phyloP scores from a whole-genome alignment of 257 asterid genomes.

The Leptodermis oblonga region DNA sequence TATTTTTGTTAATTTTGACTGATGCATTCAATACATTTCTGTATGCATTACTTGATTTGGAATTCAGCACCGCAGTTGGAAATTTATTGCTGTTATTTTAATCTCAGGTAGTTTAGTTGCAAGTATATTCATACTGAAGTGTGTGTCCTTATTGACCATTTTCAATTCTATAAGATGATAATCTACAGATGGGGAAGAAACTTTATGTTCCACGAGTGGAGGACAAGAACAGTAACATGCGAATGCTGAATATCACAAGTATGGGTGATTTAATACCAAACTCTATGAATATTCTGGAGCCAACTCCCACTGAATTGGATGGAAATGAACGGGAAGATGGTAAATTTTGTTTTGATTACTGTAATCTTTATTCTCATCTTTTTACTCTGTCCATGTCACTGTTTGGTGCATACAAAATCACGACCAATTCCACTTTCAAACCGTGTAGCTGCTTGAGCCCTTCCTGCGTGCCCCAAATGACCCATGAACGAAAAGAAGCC shows the following conservation, averaged over 20 bases:
- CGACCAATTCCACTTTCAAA: not conserved
- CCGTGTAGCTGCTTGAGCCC: no score
- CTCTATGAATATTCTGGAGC: slow-evolving; percentile 92
- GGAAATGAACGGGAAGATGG: slow-evolving; percentile 92
- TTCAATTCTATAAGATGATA: slow-evolving; percentile 42
- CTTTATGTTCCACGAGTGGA: slow-evolving; percentile 93
- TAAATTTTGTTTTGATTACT: slow-evolving; percentile 21
- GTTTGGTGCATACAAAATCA: not conserved
- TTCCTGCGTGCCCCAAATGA: no score
- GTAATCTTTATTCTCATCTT: not conserved
- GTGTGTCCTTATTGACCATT: slow-evolving; percentile 20
- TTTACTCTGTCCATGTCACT: not conserved
- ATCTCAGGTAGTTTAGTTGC: slow-evolving; percentile 1
- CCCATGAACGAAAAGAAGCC: no score
- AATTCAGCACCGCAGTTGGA: not conserved
- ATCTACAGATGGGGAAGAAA: slow-evolving; percentile 54
- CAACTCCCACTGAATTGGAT: slow-evolving; percentile 58
- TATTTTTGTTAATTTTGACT: not conserved
- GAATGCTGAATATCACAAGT: slow-evolving; percentile 78
- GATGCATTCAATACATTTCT: not conserved
- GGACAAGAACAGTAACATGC: slow-evolving; percentile 88
- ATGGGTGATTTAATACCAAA: slow-evolving; percentile 79
- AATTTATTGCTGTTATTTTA: no score
- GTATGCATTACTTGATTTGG: not conserved
- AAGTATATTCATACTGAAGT: not conserved